phyloP scores from a whole-genome alignment of 1,284 basidiomycete species.

The Ceratorhiza oryzae-sativae region DNA sequence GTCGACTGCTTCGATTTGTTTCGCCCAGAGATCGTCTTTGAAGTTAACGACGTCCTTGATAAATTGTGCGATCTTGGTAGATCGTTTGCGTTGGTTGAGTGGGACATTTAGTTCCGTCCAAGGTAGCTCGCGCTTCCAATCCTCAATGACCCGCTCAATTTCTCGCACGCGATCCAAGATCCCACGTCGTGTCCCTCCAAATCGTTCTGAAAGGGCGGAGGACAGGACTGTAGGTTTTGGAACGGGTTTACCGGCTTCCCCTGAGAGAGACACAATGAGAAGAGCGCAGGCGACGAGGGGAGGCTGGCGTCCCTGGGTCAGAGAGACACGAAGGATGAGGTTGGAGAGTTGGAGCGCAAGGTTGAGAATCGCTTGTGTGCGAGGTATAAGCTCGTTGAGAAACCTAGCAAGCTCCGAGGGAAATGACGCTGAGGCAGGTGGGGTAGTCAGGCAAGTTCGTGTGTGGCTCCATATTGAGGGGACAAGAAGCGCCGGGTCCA shows the following conservation, averaged over 20 bases:
- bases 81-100: conserved; percentile 8
- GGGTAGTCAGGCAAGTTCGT: conserved; percentile 48
- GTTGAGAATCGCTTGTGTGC: conserved; percentile 58
- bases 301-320: conserved; percentile 48
- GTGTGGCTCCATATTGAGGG: conserved; percentile 60
- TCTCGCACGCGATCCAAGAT: conserved; percentile 73
- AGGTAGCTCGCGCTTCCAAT: conserved; percentile 68
- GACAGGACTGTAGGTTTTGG: conserved; percentile 64
- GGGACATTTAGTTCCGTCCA: conserved; percentile 55
- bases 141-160: conserved; percentile 64
- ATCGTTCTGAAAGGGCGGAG: conserved; percentile 59
- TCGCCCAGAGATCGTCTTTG: conserved; percentile 41
- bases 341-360: conserved; percentile 63
- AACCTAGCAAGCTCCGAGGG: conserved; percentile 46
- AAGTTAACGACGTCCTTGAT: conserved; percentile 41
- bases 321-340: conserved; percentile 56
- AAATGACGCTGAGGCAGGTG: conserved; percentile 46
- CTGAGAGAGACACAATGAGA: conserved; percentile 74
- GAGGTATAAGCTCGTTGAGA: conserved; percentile 52
- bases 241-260: conserved; percentile 62
- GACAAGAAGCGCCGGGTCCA: conserved; percentile 56
- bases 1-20: conserved; percentile 24
- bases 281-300: conserved; percentile 69
- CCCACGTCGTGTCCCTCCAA: conserved; percentile 59
- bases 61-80: conserved; percentile 6